A percentile compares a stretch with the other conserved stretches of the same genome.
These are phyloP conservation scores for Scortechinia acanthostroma DNA, from an alignment of 2,329 filamentous ascomycete species.

Conservation along the genomic window DNA sequence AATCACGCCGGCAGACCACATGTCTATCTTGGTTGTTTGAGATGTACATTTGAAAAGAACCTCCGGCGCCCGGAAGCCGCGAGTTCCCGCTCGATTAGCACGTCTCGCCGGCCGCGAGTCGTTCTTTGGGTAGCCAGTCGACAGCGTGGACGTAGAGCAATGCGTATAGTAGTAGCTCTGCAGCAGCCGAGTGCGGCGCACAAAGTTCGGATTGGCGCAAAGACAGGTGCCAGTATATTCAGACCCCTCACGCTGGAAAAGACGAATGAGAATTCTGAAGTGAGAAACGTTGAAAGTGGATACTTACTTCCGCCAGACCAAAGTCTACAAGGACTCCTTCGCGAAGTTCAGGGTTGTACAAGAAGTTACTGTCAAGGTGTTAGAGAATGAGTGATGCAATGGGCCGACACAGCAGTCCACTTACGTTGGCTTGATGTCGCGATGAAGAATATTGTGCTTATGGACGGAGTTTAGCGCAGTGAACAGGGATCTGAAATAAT, in stretches of 20 bases:
- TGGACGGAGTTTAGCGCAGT: slow-evolving; percentile 80
- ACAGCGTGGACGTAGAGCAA: slow-evolving; percentile 18
- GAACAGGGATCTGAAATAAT: slow-evolving; percentile 85
- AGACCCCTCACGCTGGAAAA: slow-evolving; percentile 40
- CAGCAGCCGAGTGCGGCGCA: slow-evolving; percentile 18
- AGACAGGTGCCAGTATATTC: slow-evolving; percentile 37
- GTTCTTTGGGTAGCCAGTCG: slow-evolving; percentile 55
- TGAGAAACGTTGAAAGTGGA: slow-evolving; percentile 11
- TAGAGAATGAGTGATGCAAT: slow-evolving; percentile 50
- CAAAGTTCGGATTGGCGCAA: slow-evolving; percentile 33
- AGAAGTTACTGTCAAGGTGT: slow-evolving; percentile 49
- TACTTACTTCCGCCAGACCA: slow-evolving; percentile 51
- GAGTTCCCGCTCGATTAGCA: slow-evolving; percentile 69
- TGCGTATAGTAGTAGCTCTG: slow-evolving; percentile 19
- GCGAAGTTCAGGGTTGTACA: slow-evolving; percentile 55
- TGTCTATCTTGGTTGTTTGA: slow-evolving; percentile 66
- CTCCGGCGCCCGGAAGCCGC: slow-evolving; percentile 69
- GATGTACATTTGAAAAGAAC: slow-evolving; percentile 70
- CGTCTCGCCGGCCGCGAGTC: slow-evolving; percentile 61
- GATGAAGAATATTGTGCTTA: slow-evolving; percentile 76
- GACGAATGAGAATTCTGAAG: slow-evolving; percentile 51
- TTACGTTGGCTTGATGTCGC: slow-evolving; percentile 96
- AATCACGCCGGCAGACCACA: slow-evolving; percentile 71
- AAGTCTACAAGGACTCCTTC: slow-evolving; percentile 70
- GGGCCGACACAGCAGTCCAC: slow-evolving; percentile 83